Percentiles rank a stretch among this genome's conserved stretches.
phyloP scores from a whole-genome alignment of 495 filamentous ascomycete genomes.

The Pyronema domesticum region DNA sequence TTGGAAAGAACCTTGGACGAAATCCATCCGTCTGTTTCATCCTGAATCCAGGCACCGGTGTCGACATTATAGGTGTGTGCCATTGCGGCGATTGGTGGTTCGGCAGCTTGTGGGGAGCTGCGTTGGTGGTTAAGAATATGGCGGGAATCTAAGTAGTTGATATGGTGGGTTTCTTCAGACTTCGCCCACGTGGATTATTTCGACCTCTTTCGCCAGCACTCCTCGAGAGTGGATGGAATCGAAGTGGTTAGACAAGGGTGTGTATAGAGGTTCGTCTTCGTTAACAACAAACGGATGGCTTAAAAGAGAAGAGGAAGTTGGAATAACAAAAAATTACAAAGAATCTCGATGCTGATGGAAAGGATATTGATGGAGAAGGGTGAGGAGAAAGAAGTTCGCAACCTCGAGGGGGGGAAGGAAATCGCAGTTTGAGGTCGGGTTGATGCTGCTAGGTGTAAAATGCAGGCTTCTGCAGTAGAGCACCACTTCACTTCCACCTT shows the following conservation, averaged over 20 bases:
- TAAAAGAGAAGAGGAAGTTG: neutral
- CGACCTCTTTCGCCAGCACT: neutral
- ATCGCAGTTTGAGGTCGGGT: neutral
- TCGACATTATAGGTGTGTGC: constrained; percentile 94
- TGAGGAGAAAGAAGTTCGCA: no score
- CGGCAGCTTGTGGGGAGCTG: neutral
- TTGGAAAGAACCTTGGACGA: constrained; percentile 88
- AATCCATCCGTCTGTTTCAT: constrained; percentile 88
- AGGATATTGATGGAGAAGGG: neutral
- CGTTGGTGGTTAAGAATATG: neutral
- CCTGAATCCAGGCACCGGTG: constrained; percentile 95
- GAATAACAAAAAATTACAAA: neutral
- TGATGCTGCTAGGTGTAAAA: neutral
- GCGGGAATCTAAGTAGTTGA: no score
- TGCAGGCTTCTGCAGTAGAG: no score
- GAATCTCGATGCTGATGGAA: neutral
- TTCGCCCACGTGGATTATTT: neutral
- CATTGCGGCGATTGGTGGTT: constrained; percentile 36
- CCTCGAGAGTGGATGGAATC: neutral
- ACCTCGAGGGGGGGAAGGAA: neutral
- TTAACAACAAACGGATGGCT: neutral
- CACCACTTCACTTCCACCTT: no score
- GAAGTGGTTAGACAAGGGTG: neutral
- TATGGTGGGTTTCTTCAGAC: no score
- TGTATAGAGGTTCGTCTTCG: neutral